Base-by-base conservation (phyloP, 352 stramenopile genomes). In the Globisporangium nunn region DNA sequence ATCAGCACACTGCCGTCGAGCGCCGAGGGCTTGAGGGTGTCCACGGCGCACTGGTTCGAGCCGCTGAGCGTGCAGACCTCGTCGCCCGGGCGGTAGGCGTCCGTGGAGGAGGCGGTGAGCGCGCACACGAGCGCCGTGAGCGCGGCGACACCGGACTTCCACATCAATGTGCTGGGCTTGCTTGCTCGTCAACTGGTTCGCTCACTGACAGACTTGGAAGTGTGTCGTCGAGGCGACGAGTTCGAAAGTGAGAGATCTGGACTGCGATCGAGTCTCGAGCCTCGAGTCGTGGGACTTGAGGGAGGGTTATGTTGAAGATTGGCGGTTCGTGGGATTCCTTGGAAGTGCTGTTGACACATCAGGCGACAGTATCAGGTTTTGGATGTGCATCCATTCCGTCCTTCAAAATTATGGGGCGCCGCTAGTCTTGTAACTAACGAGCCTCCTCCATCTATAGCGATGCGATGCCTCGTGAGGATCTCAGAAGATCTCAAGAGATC, bases 1-100 rank as follows among this genome's bases (percentile, higher is more conserved):
- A 75, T 62, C 33, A 72, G 56, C 35, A 67, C 66, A 23, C 52
- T 69, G 39, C 59, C 50, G 45, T 78, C 66, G 6, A 55, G 52
- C 46, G 59, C 43, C 23, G 63, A 68, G 5, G 61, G 52, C 29
- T 51, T 52, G 59, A 78, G 57, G 50, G 61, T 47, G 33, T 71
- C 62, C 1, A 67, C 44, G 3, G 64, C 51, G 54, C 70, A 78
- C 29, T 58, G 31, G 57, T 74, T 74, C 39, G 56, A 30, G 0
- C 43, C n/a, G 39, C 50, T 56, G 28, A 74, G 52, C 18, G 64
- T 51, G 53, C 69, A 77, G 29, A 50, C 15, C 33, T 70, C 56
- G 49, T 75, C 67, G 7, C 64, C 64, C 0, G 61, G 18, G 44
- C 61, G 52, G 47, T 43, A 12, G n/a, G 23, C 6, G 14, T 23